Percentiles rank a stretch among this genome's conserved stretches.
These are phyloP conservation scores for Pugionium dolabratum DNA, from an alignment of 345 rosid species.

Conservation along the genomic window DNA sequence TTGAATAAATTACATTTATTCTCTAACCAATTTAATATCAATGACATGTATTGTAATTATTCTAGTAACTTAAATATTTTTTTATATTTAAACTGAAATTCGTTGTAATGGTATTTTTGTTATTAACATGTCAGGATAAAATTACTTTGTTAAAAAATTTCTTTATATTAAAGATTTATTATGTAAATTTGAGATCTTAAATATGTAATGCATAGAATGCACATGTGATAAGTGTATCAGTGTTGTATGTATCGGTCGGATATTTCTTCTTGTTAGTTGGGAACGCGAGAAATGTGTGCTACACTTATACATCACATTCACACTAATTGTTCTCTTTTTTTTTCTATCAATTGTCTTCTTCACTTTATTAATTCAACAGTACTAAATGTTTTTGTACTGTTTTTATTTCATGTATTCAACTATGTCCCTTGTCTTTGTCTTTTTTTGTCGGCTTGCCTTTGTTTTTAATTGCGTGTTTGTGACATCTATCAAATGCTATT, in stretches of 20 bases:
- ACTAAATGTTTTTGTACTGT: constrained; percentile 14
- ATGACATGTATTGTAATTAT: too few relatives aligned
- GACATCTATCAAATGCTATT: constrained; percentile 9
- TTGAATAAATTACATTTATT: too few relatives aligned
- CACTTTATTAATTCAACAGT: constrained; percentile 13
- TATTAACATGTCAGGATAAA: too few relatives aligned
- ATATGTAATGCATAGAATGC: neutral
- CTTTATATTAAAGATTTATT: too few relatives aligned
- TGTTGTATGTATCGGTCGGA: neutral
- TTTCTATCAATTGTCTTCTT: neutral
- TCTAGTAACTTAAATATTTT: too few relatives aligned
- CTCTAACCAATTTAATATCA: too few relatives aligned
- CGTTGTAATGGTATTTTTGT: too few relatives aligned
- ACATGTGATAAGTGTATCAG: neutral
- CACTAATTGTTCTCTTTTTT: neutral
- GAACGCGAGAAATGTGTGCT: constrained; percentile 28
- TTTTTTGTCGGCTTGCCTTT: neutral
- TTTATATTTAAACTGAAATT: too few relatives aligned
- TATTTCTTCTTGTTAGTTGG: constrained; percentile 3
- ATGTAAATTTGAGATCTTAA: too few relatives aligned
- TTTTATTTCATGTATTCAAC: neutral
- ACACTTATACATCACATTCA: constrained; percentile 10
- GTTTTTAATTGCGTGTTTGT: neutral
- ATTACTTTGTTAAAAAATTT: too few relatives aligned
- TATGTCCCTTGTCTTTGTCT: neutral